Percentiles rank a stretch among this genome's conserved stretches.
These are phyloP conservation scores for Aspergillus carbonarius DNA, from an alignment of 2,329 filamentous ascomycete genomes.

Conservation along the genomic window DNA sequence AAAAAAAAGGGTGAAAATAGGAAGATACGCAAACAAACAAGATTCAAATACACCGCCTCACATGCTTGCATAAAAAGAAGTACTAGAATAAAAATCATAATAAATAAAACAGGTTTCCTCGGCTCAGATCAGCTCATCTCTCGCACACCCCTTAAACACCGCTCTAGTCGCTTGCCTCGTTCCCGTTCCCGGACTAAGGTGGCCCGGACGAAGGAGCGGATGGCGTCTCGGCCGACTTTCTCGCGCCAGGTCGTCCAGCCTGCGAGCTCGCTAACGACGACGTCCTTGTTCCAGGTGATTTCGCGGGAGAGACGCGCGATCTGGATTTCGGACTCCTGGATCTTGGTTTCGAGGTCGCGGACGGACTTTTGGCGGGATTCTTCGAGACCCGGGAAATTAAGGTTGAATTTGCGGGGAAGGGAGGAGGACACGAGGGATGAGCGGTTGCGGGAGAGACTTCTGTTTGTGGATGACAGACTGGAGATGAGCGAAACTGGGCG, in stretches of 20 bases:
- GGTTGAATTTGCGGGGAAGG: slow-evolving; percentile 47
- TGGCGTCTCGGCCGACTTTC: slow-evolving; percentile 69
- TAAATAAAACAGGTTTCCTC: slow-evolving; percentile 1
- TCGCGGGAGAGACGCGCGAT: slow-evolving; percentile 74
- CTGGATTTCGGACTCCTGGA: slow-evolving; percentile 67
- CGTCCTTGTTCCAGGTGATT: slow-evolving; percentile 86
- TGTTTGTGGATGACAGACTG: slow-evolving; percentile 70
- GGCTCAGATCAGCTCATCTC: slow-evolving; percentile 20
- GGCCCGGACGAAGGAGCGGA: slow-evolving; percentile 71
- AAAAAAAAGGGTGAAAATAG: background rate
- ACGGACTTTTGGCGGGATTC: slow-evolving; percentile 80
- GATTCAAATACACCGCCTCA: background rate
- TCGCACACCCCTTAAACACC: slow-evolving; percentile 68
- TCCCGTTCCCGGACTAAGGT: slow-evolving; percentile 80
- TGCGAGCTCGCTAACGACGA: slow-evolving; percentile 85
- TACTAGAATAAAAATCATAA: background rate
- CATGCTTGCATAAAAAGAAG: background rate
- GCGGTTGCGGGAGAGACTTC: slow-evolving; percentile 74
- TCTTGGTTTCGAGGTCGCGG: slow-evolving; percentile 80
- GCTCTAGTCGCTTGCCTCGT: slow-evolving; percentile 73
- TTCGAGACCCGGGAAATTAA: slow-evolving; percentile 61
- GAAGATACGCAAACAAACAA: background rate
- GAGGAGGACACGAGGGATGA: slow-evolving; percentile 67
- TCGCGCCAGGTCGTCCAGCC: slow-evolving; percentile 92
- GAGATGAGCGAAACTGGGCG: slow-evolving; percentile 76